These are phyloP conservation scores for Eucalyptus globulus DNA, from an alignment of 345 rosid genomes.

Conservation along the genomic window DNA sequence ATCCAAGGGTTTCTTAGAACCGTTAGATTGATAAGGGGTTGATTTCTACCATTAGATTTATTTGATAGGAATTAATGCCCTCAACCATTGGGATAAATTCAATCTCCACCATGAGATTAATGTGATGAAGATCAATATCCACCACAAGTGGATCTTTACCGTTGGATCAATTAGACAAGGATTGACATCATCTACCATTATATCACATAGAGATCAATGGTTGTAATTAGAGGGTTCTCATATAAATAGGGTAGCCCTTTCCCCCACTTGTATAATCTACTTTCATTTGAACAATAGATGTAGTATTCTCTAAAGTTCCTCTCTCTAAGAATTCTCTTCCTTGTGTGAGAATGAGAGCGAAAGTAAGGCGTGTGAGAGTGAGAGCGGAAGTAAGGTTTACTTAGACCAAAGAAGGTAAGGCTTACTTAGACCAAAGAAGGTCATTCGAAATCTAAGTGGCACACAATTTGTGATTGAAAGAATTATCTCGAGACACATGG, in stretches of 20 bases:
- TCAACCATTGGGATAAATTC: not conserved
- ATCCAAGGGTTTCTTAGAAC: not conserved
- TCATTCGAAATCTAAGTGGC: too few relatives aligned
- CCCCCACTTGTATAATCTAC: too few relatives aligned
- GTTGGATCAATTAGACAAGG: not conserved
- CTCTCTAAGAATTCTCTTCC: too few relatives aligned
- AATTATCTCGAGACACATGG: not conserved
- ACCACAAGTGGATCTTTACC: not conserved
- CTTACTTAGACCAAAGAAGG: too few relatives aligned
- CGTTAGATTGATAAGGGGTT: not conserved
- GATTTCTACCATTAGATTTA: not conserved
- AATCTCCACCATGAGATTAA: not conserved
- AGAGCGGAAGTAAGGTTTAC: too few relatives aligned
- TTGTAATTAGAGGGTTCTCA: rapidly evolving
- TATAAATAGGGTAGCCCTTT: too few relatives aligned
- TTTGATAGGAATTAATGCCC: not conserved
- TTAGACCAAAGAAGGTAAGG: too few relatives aligned
- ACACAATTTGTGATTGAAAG: not conserved
- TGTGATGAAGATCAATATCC: not conserved
- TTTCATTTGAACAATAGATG: too few relatives aligned
- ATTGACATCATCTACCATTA: not conserved
- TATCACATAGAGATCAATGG: not conserved
- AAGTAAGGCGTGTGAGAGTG: too few relatives aligned
- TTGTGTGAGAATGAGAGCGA: rapidly evolving
- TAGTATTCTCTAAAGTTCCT: too few relatives aligned